Evolutionary conservation across 805 yeast genomes (phyloP).

Genomic region (Wickerhamomyces bovis): DNA sequence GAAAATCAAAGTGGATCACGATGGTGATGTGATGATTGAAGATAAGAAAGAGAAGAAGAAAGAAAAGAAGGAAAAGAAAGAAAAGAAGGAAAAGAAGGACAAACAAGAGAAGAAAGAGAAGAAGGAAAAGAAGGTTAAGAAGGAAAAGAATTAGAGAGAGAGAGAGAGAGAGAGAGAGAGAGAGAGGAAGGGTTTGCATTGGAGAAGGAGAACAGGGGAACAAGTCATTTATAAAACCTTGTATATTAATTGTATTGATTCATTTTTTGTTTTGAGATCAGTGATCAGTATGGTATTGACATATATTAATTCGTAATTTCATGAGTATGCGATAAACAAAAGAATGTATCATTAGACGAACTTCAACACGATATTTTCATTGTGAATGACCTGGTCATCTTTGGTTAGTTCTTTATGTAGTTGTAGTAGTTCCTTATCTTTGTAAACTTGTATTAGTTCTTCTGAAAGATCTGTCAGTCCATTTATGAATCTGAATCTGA

Average conservation of each 20-base stretch:
- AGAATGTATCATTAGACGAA: background rate
- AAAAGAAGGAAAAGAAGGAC: slow-evolving; percentile 6
- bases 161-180: background rate
- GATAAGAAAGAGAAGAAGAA: slow-evolving; percentile 28
- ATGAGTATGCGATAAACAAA: background rate
- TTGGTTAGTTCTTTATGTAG: background rate
- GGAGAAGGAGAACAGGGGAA: background rate
- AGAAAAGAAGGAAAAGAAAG: background rate
- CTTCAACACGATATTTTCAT: background rate
- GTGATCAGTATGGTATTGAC: too few relatives aligned
- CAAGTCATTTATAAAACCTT: background rate
- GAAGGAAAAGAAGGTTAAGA: slow-evolving; percentile 16
- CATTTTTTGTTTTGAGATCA: background rate
- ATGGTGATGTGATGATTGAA: slow-evolving; percentile 25
- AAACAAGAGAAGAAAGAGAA: slow-evolving; percentile 14
- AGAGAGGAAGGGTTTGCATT: slow-evolving; percentile 1
- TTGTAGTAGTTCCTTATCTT: background rate
- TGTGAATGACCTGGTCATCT: background rate
- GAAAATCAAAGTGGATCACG: slow-evolving; percentile 5
- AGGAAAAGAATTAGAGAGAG: slow-evolving; percentile 5
- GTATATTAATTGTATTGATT: background rate
- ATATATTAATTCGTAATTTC: background rate
- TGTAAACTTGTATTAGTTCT: background rate
- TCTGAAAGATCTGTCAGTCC: slow-evolving; percentile 1
- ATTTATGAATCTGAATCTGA: slow-evolving; percentile 6